Evolutionary conservation across 768 basidiomycete genomes (phyloP).

Genomic region (Naganishia kalamii): DNA sequence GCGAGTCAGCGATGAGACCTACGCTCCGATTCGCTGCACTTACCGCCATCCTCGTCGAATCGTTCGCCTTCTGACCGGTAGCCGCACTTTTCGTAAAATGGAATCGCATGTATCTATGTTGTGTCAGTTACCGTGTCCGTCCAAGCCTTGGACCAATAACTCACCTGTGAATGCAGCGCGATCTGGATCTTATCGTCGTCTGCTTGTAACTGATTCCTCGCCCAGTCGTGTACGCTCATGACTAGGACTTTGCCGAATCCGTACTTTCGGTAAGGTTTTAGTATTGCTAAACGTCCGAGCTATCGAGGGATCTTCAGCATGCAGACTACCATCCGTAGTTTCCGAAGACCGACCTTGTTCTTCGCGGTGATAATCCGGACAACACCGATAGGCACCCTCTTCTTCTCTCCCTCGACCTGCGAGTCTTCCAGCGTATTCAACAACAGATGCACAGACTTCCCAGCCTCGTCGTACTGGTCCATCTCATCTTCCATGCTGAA

Average conservation of each 20-base stretch:
- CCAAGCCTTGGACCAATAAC: neutral
- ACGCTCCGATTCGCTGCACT: conserved; percentile 11
- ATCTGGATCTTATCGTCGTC: conserved; percentile 8
- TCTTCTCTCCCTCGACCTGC: neutral
- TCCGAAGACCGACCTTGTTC: conserved; percentile 15
- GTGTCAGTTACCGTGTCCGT: neutral
- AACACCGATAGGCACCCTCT: conserved; percentile 19
- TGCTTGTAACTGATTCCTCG: neutral
- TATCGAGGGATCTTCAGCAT: conserved; percentile 11
- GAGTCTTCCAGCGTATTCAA: conserved; percentile 21
- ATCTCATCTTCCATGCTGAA: conserved; percentile 40
- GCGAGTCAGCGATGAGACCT: neutral
- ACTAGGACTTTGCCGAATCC: conserved; percentile 39
- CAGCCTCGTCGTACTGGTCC: conserved; percentile 39
- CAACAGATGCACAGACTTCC: conserved; percentile 32
- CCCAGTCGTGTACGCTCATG: conserved; percentile 28
- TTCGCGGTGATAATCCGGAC: conserved; percentile 15
- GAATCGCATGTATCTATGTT: conserved; percentile 28
- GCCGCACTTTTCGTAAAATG: conserved; percentile 39
- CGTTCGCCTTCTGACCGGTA: conserved; percentile 34
- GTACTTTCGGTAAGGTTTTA: conserved; percentile 31
- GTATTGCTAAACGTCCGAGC: conserved; percentile 35
- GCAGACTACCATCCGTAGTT: too few species aligned
- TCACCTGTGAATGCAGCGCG: neutral
- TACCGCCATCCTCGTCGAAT: conserved; percentile 44